Evolutionary conservation across 2,329 filamentous ascomycete genomes (phyloP).

Genomic region (Venturia effusa): DNA sequence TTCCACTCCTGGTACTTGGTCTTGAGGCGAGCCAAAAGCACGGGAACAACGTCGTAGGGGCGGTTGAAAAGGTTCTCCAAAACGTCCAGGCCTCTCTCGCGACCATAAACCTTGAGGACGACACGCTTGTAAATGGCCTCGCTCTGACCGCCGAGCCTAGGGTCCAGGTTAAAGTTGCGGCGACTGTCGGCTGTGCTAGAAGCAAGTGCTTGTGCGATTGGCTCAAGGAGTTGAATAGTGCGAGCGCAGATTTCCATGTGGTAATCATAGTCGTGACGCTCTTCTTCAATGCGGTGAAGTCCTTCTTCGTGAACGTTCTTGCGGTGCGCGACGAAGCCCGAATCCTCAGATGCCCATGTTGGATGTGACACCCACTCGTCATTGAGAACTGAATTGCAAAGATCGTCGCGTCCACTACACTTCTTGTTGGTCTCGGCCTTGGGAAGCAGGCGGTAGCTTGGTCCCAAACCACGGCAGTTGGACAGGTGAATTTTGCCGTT

Average conservation of each 20-base stretch:
- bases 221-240: slow-evolving; percentile 91
- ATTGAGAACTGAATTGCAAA: slow-evolving; percentile 87
- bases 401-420: slow-evolving; percentile 87
- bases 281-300: slow-evolving; percentile 91
- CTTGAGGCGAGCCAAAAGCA: slow-evolving; percentile 80
- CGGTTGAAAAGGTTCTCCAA: slow-evolving; percentile 76
- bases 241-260: slow-evolving; percentile 93
- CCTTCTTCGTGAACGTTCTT: slow-evolving; percentile 95
- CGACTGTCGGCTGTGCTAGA: slow-evolving; percentile 62
- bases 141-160: slow-evolving; percentile 80
- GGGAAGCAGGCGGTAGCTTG: slow-evolving; percentile 86
- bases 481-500: slow-evolving; percentile 80
- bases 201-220: slow-evolving; percentile 57
- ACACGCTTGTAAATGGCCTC: slow-evolving; percentile 95
- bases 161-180: slow-evolving; percentile 65
- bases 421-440: slow-evolving; percentile 84
- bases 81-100: slow-evolving; percentile 71
- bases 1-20: slow-evolving; percentile 98
- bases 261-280: slow-evolving; percentile 96
- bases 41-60: slow-evolving; percentile 78
- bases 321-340: slow-evolving; percentile 90
- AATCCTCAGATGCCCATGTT: slow-evolving; percentile 97
- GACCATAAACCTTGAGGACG: slow-evolving; percentile 92
- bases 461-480: slow-evolving; percentile 90
- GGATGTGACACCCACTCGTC: slow-evolving; percentile 98